Evolutionary conservation across 257 asterid species (phyloP), one percentile per base, ranked within the genome.

Genomic region (Fraxinus anomala): DNA sequence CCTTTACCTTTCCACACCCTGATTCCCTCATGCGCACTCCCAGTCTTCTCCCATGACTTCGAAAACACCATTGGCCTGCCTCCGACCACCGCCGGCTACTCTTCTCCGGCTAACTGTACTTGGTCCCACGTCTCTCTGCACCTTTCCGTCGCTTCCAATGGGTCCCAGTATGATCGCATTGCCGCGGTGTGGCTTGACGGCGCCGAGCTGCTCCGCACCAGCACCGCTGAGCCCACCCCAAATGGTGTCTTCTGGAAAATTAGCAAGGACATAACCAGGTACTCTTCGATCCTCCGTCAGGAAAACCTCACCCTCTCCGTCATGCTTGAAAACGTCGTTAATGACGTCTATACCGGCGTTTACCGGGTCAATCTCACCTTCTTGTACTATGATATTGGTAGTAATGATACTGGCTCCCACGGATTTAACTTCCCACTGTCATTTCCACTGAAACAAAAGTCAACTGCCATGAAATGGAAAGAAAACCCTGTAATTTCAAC

Each of bases 131-230:
- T 80, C 37, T 76, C 79, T 56, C 83, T 95, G 33, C 93, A 86
- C 26, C 79, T 95, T 89, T 83, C 86, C 23, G 91, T 79, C 77
- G 75, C 93, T 36, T 88, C 92, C 82, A 85, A 83, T 36, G 98
- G 97, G 5, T 83, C 91, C 0, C 93, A 95, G 74, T 87, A 93
- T 79, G 97, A 93, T 59, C 97, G 97, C 72, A 90, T 93, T 77
- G 91, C 97, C 73, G 97, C 92, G 26, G 87, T 93, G 21, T 93
- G 97, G 97, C 91, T 95, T 74, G 61, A 86, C 77, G 98, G 99
- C 10, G 88, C 81, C 8, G 99, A 91, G 85, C 68, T 95, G 68
- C 89, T 95, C 74, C 99, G 99, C 65, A 91, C 99, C 72, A 90
- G 94, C 89, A 90, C 98, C 4, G 93, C 98, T 5, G 91, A 93